Evolutionary conservation across 352 stramenopile genomes (phyloP), one percentile per base, ranked within the genome.

Genomic region (Pseudoperonospora humuli): DNA sequence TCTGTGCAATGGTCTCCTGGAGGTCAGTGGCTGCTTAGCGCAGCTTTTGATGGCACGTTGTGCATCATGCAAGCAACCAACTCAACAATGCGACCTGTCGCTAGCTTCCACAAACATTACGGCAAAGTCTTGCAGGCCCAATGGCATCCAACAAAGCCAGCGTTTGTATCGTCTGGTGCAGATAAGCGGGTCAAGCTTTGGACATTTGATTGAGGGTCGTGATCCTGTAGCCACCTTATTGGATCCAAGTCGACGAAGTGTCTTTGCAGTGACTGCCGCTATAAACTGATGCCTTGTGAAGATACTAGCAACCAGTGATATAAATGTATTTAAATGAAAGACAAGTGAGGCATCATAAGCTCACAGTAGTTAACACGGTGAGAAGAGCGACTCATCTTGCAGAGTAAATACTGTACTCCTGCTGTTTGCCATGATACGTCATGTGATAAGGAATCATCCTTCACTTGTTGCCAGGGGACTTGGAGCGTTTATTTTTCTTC

Each of bases 401-500:
- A 45, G 7, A 7, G 29, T 15, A 18, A 11, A 27, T 29, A n/a
- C 29, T 39, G 21, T 42, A 18, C 23, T 43, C 17, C 33, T 33
- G 39, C 43, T 54, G 18, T 42, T 60, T 39, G 20, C 28, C 31
- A 48, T 35, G 41, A 46, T 36, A 46, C 31, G 40, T 45, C 35
- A 39, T 15, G 45, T 32, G 17, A 23, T 17, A 11, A 15, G 6
- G 2, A 5, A 19, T 20, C 13, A 27, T 39, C 46, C 19, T 42
- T 69, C 62, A 79, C 67, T 78, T 82, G 62, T 67, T 72, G 11
- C 64, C 74, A 26, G 77, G 77, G 32, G 72, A 86, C 67, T 89
- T 89, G 55, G 77, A 89, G 44, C 77, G 71, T 57, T 89, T 85
- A 56, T 54, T 78, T 58, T 89, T 92, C 63, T 88, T 89, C 69